Base-by-base conservation (phyloP, 768 basidiomycete species). In the Lactarius indigo region DNA sequence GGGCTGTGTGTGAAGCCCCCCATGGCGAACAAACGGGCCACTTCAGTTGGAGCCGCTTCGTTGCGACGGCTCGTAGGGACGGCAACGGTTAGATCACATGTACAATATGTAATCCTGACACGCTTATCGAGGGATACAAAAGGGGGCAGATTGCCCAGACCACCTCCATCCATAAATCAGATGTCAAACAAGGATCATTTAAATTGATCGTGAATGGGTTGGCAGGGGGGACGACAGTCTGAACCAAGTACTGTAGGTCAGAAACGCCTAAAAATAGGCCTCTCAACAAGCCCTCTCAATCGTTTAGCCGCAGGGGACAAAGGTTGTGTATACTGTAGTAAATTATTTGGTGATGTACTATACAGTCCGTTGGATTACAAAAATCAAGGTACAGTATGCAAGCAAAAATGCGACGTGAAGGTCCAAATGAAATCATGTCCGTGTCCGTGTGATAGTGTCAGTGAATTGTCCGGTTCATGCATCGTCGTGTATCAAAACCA, bases 21-120 rank as follows among this genome's bases (percentile, higher is more conserved):
- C 39, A 58, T 28, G 18, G 31, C 47, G 13, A 30, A 59, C 62
- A 59, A 30, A 20, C 30, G 30, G n/a, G 35, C 13, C 28, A n/a
- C 8, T 26, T 37, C n/a, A 50, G 47, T 42, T 59, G 61, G 31
- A n/a, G 17, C 37, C 18, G 30, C 47, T 55, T 37, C 55, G 20
- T 67, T 63, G 58, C 66, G 28, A 67, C 57, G 52, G 35, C 58
- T 56, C 52, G 57, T 47, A 35, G 23, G 52, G 35, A 31, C 47
- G 20, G 57, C 66, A 63, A 67, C 66, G 62, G 62, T 44, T 37
- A 41, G 65, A 62, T 66, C 23, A 50, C 23, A 58, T 47, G 44
- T 15, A 7, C 1, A 37, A 7, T 10, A 20, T 17, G 65, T 61
- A 62, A 62, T 44, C 20, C 63, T 18, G 3, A 23, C 23, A 1